Evolutionary conservation across 2,329 filamentous ascomycete species (phyloP), one percentile per base, ranked within the genome.

Genomic region (Aspergillus texensis): DNA sequence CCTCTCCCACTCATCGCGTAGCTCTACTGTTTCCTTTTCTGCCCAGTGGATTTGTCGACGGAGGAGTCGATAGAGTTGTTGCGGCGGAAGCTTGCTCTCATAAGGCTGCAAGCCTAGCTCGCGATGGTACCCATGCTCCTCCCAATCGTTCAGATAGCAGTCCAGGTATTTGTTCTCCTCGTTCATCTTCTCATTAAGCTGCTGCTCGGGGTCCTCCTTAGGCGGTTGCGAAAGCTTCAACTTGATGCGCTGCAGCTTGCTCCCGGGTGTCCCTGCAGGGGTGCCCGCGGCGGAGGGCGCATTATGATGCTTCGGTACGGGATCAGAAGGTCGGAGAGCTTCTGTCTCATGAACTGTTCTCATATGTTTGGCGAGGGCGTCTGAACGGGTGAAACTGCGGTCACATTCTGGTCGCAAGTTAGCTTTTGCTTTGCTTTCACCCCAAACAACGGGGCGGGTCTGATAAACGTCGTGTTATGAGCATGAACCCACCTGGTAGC

Each of bases 291-390:
- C 70, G 32, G 73, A 73, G 36, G 65, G 58, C 39, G 56, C 52
- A 34, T 72, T 76, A 60, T 79, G 77, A 34, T 77, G 73, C 67
- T 79, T 78, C 10, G 79, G 74, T 19, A 81, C 78, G 14, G 78
- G 74, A 62, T 83, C 84, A 16, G 82, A 83, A 5, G 92, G 91
- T n/a, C 92, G 89, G 26, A 97, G 84, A 19, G 93, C 91, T 80
- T 99, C 95, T 4, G 94, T 97, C 77, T 99, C 95, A 82, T 99
- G 95, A 43, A 99, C 94, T 19, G 95, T 98, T 71, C 95, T 91
- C 93, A 98, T 98, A 77, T 99, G 95, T 79, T 99, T 99, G 1
- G 94, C 93, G 0, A 99, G 85, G 14, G 95, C 95, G 73, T 99
- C 95, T 28, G 94, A 97, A 68, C 95, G 87, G 2, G 95, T 99